Evolutionary conservation across 768 basidiomycete genomes (phyloP), one percentile per base, ranked within the genome.

Genomic region (Tephrocybe sp.): DNA sequence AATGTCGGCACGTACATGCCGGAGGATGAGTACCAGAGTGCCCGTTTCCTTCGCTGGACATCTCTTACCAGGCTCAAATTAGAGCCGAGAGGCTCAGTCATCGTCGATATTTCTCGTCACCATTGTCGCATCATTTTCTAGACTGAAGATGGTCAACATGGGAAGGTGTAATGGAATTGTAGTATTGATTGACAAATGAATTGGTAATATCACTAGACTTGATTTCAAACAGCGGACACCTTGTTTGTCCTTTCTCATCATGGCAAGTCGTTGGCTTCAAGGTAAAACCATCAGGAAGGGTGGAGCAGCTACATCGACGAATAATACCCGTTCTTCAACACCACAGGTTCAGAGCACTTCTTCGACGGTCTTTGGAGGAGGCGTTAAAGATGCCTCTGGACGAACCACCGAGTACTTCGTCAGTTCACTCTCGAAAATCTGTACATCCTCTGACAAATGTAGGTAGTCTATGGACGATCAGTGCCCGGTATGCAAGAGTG

Each of bases 401-500:
- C 76, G 90, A 65, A 89, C 84, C 0, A 72, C 85, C 3, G 90
- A 92, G 63, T 92, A 79, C 72, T 91, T 82, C 58, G 91, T 92
- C 58, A 62, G 86, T 75, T 33, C 35, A 16, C 12, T 26, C 32
- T 38, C 14, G 26, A 39, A 11, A 41, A 19, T 40, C 11, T 16
- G 39, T 20, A 34, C n/a, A 31, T 53, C 31, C 20, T 50, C 38
- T 49, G 40, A 22, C 20, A 10, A 43, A 4, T 26, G 14, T 45
- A 13, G 7, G 14, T 45, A 91, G 89, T 84, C 86, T 20, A 89
- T 89, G 81, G 88, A 92, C 54, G 97, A 99, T 67, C 85, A 90
- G 65, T 99, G 97, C 72, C 96, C 96, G 0, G 89, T 98, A 2
- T 98, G 97, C 77, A 93, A 93, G 68, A 94, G 92, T 35, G 97